Percentiles rank a stretch among this genome's conserved stretches.
Evolutionary conservation across 2,329 filamentous ascomycete genomes (phyloP).

Genomic region (Aspergillus fructus): DNA sequence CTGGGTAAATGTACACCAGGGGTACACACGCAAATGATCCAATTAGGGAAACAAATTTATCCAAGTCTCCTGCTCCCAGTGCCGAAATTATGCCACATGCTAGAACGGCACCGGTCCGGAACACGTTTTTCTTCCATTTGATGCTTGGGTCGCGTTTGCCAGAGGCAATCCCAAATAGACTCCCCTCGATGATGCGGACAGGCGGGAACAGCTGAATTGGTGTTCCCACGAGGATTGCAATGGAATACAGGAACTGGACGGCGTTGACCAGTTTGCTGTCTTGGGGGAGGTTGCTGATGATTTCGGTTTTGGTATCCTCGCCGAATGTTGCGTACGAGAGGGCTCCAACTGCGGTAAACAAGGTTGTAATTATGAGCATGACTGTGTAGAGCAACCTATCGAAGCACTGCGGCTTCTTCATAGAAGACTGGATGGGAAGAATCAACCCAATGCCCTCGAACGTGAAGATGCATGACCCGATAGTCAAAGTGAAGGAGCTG

Average conservation of each 20-base stretch:
- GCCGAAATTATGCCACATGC: constrained; percentile 83
- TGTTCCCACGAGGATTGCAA: constrained; percentile 87
- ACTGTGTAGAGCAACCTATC: constrained; percentile 79
- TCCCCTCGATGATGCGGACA: constrained; percentile 90
- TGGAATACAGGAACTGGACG: constrained; percentile 90
- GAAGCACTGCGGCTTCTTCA: constrained; percentile 86
- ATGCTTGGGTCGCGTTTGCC: constrained; percentile 96
- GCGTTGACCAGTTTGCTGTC: constrained; percentile 88
- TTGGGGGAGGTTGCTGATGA: constrained; percentile 90
- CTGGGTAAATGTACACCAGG: constrained; percentile 92
- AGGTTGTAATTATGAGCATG: constrained; percentile 88
- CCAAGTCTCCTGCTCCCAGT: constrained; percentile 83
- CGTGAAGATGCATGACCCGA: constrained; percentile 95
- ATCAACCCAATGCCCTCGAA: constrained; percentile 96
- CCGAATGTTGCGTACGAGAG: constrained; percentile 93
- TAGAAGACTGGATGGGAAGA: constrained; percentile 94
- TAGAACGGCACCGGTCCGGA: constrained; percentile 84
- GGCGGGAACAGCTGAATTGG: constrained; percentile 95
- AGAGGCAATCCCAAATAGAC: constrained; percentile 79
- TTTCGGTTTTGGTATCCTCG: constrained; percentile 88
- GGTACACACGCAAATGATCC: constrained; percentile 97
- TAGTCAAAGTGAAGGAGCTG: constrained; percentile 89
- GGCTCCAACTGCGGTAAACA: constrained; percentile 87
- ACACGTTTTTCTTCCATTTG: constrained; percentile 98
- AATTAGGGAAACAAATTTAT: constrained; percentile 93